Evolutionary conservation across 177 flowering plant species (phyloP), one percentile per base, ranked within the genome.

Genomic region (Vitis hybrid): DNA sequence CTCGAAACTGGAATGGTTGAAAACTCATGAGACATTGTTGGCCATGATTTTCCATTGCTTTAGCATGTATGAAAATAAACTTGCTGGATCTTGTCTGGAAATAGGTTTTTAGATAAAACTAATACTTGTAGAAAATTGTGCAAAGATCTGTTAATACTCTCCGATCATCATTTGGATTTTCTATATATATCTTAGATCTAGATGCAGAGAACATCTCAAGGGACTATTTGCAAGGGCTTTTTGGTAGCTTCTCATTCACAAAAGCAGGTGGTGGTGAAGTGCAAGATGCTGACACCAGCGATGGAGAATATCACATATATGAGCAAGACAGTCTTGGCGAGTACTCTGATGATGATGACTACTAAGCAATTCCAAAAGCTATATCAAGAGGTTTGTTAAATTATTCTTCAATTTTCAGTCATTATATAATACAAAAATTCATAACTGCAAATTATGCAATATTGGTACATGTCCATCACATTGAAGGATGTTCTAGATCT

Each of bases 191-290:
- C 35, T 13, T 72, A 90, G 92, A 86, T 81, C 56, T 80, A 11
- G 75, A 74, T 67, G 81, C 77, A 74, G 89, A 85, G 56, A 87
- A 80, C 67, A 72, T 83, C 72, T 86, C 92, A 27, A 85, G 80
- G 68, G 83, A 79, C 80, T 90, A 88, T 72, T 79, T 93, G 75
- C 97, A 89, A 74, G 88, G 89, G 72, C 88, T 93, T 35, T 89
- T 93, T 61, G 91, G 83, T 60, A 81, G 88, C 70, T 87, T 91
- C 77, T 90, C 91, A 65, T 80, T 81, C 4, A 49, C 66, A 40
- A 81, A 67, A 62, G 81, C 50, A 17, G 76, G 71, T 56, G 76
- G 17, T 9, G 64, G 62, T 54, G 69, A 72, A 52, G 19, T 52
- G 54, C 83, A 61, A 60, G 83, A 81, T 72, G 78, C 64, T 32